Evolutionary conservation across 2,329 filamentous ascomycete species (phyloP).

Genomic region (Cladorrhinum sp.): DNA sequence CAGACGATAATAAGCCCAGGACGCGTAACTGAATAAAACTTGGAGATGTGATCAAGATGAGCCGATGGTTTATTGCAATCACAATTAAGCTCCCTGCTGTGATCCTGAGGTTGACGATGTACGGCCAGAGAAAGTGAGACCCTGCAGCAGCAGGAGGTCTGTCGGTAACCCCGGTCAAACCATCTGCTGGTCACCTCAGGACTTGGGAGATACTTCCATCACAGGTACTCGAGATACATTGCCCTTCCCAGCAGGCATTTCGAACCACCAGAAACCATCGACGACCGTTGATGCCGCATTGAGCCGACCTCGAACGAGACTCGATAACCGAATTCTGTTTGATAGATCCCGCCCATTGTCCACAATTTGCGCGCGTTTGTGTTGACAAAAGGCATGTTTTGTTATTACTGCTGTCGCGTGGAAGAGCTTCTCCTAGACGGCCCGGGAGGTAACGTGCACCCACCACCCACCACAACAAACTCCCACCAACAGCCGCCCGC

Average conservation of each 20-base stretch:
- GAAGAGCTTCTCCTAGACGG: not conserved
- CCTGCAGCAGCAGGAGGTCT: not conserved
- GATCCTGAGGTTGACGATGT: not conserved
- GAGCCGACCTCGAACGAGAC: not conserved
- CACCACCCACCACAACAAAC: not conserved
- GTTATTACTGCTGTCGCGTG: not conserved
- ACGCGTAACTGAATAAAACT: not conserved
- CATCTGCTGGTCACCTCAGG: not conserved
- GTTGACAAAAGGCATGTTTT: not conserved
- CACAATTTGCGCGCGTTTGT: not conserved
- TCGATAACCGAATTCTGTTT: not conserved
- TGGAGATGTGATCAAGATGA: not conserved
- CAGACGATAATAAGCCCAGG: not conserved
- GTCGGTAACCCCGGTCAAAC: constrained; percentile 2
- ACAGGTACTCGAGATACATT: constrained; percentile 4
- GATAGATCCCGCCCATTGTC: not conserved
- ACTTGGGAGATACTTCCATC: constrained; percentile 7
- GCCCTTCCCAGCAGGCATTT: not conserved
- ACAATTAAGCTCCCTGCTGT: not conserved
- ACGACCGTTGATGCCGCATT: not conserved
- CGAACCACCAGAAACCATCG: not conserved
- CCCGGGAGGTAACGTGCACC: not conserved
- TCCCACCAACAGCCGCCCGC: not conserved
- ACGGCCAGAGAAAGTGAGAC: not conserved
- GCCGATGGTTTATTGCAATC: too few relatives aligned